These are phyloP conservation scores for Colletotrichum godetiae DNA, from an alignment of 2,329 filamentous ascomycete genomes.

Conservation along the genomic window DNA sequence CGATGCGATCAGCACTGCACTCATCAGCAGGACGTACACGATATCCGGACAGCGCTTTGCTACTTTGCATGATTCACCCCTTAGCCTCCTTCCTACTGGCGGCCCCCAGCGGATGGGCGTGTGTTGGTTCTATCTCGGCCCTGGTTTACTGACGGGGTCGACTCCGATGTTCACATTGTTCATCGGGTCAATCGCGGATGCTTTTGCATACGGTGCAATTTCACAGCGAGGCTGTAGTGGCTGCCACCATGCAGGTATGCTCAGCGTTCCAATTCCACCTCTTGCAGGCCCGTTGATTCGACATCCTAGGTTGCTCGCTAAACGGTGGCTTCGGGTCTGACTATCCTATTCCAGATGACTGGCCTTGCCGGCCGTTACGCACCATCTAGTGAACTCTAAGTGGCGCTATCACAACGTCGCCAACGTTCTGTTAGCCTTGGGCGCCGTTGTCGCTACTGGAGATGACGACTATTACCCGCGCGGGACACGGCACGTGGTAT, in stretches of 20 bases:
- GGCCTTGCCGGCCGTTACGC: conserved; percentile 15
- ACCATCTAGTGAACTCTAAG: conserved; percentile 11
- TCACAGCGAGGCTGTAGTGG: not conserved
- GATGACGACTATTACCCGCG: conserved; percentile 11
- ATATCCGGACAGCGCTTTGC: not conserved
- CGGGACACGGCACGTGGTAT: conserved; percentile 26
- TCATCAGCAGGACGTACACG: not conserved
- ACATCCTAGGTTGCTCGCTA: not conserved
- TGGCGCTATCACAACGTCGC: conserved; percentile 16
- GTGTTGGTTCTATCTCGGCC: not conserved
- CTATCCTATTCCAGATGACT: conserved; percentile 5
- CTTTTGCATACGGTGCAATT: not conserved
- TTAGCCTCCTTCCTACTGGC: not conserved
- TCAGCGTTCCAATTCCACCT: conserved; percentile 2
- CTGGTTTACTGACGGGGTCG: not conserved
- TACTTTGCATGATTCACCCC: not conserved
- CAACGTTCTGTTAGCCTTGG: conserved; percentile 12
- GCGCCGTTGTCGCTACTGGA: conserved; percentile 17
- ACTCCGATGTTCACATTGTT: not conserved
- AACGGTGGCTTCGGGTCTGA: not conserved
- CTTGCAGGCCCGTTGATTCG: not conserved
- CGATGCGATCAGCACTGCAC: conserved; percentile 5
- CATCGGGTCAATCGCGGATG: not conserved
- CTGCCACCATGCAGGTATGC: not conserved
- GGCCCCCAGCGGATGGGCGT: not conserved